Conservation (phyloP, 78 protist species). For the Emiliania huxleyi region DNA sequence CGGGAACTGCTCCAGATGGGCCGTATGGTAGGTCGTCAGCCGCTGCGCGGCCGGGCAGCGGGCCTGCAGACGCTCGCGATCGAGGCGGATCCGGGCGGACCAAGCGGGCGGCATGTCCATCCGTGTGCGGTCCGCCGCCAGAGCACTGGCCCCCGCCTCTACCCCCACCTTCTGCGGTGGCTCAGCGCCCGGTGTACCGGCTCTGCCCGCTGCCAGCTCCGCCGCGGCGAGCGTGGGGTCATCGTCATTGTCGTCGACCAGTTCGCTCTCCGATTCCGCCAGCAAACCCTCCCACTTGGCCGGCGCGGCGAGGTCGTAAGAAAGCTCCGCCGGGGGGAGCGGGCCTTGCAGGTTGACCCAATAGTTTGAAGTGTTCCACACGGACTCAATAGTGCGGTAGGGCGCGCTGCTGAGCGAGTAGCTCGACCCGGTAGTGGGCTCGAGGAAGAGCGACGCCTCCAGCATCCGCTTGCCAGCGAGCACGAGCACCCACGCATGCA, state of each 20-base stretch:
- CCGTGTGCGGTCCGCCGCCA: background rate
- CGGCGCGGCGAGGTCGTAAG: conserved; percentile 10
- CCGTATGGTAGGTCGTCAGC: background rate
- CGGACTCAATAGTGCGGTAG: conserved; percentile 60
- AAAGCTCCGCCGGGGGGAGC: background rate
- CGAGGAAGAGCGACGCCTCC: background rate
- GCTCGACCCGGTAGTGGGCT: conserved; percentile 60
- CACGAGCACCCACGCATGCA: conserved; percentile 69
- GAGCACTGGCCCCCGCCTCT: background rate
- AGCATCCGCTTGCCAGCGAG: conserved; percentile 46
- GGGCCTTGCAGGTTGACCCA: conserved; percentile 63
- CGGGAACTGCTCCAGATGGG: background rate
- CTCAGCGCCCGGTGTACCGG: no score
- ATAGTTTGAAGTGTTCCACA: conserved; percentile 54
- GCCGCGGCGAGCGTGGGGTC: background rate
- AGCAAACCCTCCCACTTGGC: conserved; percentile 44
- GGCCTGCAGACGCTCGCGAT: background rate
- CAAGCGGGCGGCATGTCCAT: conserved; percentile 45
- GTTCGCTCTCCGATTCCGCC: background rate
- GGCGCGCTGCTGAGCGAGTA: background rate
- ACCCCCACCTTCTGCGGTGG: background rate
- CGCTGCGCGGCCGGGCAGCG: conserved; percentile 37
- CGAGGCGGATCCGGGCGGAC: background rate
- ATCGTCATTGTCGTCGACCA: background rate
- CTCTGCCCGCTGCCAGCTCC: background rate